Evolutionary conservation across 2,329 filamentous ascomycete species (phyloP).

Genomic region (Corinectria fuckeliana): DNA sequence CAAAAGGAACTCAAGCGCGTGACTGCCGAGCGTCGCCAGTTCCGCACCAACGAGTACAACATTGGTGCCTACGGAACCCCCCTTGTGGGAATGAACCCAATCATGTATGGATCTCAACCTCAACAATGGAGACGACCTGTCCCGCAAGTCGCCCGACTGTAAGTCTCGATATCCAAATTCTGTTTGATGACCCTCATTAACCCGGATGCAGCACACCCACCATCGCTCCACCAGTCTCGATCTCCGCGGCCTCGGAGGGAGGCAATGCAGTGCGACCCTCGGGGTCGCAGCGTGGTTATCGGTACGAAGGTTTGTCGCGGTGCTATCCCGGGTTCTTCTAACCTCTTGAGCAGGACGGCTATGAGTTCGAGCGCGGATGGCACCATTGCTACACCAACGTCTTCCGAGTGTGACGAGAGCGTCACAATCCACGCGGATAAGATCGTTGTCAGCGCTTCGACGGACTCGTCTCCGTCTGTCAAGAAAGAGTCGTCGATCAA

Average conservation of each 20-base stretch:
- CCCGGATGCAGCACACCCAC: conserved; percentile 12
- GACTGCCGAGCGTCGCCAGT: conserved; percentile 92
- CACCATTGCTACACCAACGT: conserved; percentile 47
- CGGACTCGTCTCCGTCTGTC: conserved; percentile 54
- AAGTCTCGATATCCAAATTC: conserved; percentile 13
- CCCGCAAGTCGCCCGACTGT: conserved; percentile 40
- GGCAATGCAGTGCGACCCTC: conserved; percentile 39
- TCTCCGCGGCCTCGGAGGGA: conserved; percentile 40
- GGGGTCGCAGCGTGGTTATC: conserved; percentile 43
- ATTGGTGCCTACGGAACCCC: conserved; percentile 72
- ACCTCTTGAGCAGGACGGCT: conserved; percentile 45
- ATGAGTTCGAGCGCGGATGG: conserved; percentile 50
- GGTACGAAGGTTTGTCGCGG: conserved; percentile 42
- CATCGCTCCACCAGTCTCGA: conserved; percentile 10
- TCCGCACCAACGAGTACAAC: conserved; percentile 95
- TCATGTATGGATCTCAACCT: conserved; percentile 45
- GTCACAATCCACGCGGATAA: conserved; percentile 62
- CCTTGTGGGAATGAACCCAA: conserved; percentile 60
- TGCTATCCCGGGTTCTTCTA: conserved; percentile 41
- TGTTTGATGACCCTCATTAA: conserved; percentile 7
- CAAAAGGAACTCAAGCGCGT: conserved; percentile 97
- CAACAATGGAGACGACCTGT: conserved; percentile 47
- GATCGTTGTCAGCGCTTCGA: conserved; percentile 51
- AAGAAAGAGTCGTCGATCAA: conserved; percentile 48
- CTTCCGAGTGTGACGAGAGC: conserved; percentile 60